Conservation (phyloP, 2,329 filamentous ascomycete genomes). For the Mariannaea sp. region DNA sequence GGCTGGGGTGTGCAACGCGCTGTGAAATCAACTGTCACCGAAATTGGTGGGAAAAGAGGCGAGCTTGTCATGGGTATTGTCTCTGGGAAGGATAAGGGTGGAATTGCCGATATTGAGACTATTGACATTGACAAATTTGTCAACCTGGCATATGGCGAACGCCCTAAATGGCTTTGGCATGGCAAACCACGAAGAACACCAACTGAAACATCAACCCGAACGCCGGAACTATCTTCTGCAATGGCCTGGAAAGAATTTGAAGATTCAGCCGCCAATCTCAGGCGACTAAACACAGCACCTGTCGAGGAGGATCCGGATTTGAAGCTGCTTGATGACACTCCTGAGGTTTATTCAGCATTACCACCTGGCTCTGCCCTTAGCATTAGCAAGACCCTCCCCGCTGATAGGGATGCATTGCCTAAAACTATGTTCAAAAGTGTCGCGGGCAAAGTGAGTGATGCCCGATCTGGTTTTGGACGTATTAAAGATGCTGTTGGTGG, state of each 20-base stretch:
- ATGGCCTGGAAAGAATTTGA: constrained; percentile 64
- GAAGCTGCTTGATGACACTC: constrained; percentile 53
- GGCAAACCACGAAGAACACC: constrained; percentile 78
- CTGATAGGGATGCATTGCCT: constrained; percentile 62
- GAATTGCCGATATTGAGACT: constrained; percentile 91
- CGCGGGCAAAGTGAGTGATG: constrained; percentile 77
- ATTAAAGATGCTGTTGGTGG: constrained; percentile 84
- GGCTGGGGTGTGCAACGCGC: constrained; percentile 92
- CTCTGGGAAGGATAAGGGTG: constrained; percentile 81
- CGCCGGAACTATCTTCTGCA: constrained; percentile 52
- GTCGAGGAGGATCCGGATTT: constrained; percentile 57
- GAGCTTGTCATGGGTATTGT: constrained; percentile 97
- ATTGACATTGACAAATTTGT: constrained; percentile 85
- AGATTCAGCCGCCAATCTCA: constrained; percentile 44
- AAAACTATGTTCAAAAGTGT: constrained; percentile 78
- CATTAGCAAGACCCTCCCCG: constrained; percentile 51
- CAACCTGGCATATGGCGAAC: constrained; percentile 76
- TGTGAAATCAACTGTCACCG: constrained; percentile 92
- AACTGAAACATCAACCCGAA: constrained; percentile 52
- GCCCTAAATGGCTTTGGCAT: constrained; percentile 92
- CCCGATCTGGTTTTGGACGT: constrained; percentile 78
- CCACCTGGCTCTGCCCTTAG: constrained; percentile 53
- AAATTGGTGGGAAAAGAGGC: constrained; percentile 90
- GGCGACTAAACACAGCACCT: constrained; percentile 56
- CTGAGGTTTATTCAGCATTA: constrained; percentile 49